A percentile compares a stretch with the other conserved stretches of the same genome.
phyloP scores from a whole-genome alignment of 2,329 filamentous ascomycete species.

The Cladorrhinum sp. region DNA sequence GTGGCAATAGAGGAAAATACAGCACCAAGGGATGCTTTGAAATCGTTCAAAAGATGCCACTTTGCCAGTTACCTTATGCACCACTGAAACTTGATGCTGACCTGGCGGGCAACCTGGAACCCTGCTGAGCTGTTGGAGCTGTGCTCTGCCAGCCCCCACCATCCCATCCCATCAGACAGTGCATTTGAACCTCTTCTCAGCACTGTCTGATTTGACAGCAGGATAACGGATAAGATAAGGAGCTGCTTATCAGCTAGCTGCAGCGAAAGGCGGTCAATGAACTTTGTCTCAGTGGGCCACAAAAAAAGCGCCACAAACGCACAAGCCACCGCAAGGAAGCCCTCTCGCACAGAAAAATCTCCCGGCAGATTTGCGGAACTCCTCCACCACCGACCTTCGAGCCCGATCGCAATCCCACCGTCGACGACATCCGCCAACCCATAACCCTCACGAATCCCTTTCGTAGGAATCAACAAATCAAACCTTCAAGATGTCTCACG shows the following conservation, averaged over 20 bases:
- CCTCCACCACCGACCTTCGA: constrained; percentile 18
- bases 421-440: constrained; percentile 20
- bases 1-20: constrained; percentile 9
- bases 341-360: constrained; percentile 26
- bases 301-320: constrained; percentile 11
- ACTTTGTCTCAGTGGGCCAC: not conserved
- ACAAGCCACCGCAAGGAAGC: constrained; percentile 21
- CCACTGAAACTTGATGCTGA: constrained; percentile 5
- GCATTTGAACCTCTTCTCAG: not conserved
- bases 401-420: constrained; percentile 21
- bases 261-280: not conserved
- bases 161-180: constrained; percentile 6
- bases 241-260: not conserved
- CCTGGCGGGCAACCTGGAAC: constrained; percentile 13
- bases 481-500: constrained; percentile 63
- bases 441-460: constrained; percentile 17
- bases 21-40: constrained; percentile 32
- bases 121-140: constrained; percentile 1
- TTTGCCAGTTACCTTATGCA: constrained; percentile 32
- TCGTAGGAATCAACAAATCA: constrained; percentile 15
- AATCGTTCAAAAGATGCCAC: constrained; percentile 38
- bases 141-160: not conserved
- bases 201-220: not conserved
- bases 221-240: constrained; percentile 1
- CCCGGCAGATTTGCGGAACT: constrained; percentile 20